Percentiles rank a stretch among this genome's conserved stretches.
Conservation (phyloP, 495 filamentous ascomycete species). For the Poronia punctata region DNA sequence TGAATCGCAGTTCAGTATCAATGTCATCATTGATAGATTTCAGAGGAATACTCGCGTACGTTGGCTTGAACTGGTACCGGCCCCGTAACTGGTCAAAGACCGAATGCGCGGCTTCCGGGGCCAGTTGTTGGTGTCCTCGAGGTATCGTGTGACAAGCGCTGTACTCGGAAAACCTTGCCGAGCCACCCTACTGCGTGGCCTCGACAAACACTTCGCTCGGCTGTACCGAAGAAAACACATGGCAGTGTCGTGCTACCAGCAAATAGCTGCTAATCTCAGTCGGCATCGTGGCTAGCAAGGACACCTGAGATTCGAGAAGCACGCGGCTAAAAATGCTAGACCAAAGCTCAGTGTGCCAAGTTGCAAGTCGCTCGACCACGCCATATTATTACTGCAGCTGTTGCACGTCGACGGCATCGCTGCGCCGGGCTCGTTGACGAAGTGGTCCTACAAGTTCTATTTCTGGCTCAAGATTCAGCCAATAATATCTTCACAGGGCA, state of each 20-base stretch:
- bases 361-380: no score
- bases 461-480: slow-evolving; percentile 10
- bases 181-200: slow-evolving; percentile 36
- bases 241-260: no score
- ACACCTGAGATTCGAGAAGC: no score
- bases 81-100: slow-evolving; percentile 66
- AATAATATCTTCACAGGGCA: slow-evolving; percentile 32
- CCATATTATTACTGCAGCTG: no score
- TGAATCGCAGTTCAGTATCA: slow-evolving; percentile 37
- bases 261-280: no score
- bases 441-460: no score
- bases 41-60: slow-evolving; percentile 26
- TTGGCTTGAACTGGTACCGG: slow-evolving; percentile 55
- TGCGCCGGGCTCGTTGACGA: no score
- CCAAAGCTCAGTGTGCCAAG: no score
- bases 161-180: slow-evolving; percentile 36
- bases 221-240: no score
- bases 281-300: no score
- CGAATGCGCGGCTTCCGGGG: slow-evolving; percentile 47
- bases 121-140: slow-evolving; percentile 43
- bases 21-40: slow-evolving; percentile 40
- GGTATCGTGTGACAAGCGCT: slow-evolving; percentile 40
- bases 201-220: slow-evolving; percentile 35
- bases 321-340: no score
- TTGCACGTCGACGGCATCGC: no score